A percentile compares a stretch with the other conserved stretches of the same genome.
phyloP scores from a whole-genome alignment of 106 monocot species.

The Allium fistulosum region DNA sequence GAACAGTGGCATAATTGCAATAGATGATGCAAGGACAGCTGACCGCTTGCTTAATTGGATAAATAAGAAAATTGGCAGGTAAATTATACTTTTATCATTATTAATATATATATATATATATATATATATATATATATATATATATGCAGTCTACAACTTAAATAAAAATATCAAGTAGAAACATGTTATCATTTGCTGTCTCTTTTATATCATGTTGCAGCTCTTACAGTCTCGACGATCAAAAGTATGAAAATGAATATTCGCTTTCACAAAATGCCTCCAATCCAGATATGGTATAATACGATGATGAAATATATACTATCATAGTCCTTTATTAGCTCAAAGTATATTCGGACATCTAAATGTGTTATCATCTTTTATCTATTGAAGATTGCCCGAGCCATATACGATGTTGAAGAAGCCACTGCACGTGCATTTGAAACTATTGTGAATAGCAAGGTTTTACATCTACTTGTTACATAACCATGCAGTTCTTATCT shows the following conservation, averaged over 20 bases:
- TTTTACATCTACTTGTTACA: conserved; percentile 10
- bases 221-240: conserved; percentile 80
- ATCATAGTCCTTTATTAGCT: too few species aligned
- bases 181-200: too few species aligned
- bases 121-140: too few species aligned
- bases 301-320: neutral
- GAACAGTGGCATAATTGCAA: conserved; percentile 48
- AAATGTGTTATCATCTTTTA: conserved; percentile 4
- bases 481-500: too few species aligned
- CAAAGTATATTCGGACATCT: conserved; percentile 3
- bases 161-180: too few species aligned
- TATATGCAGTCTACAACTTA: too few species aligned
- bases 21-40: conserved; percentile 85
- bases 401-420: conserved; percentile 95
- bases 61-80: conserved; percentile 79
- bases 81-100: conserved; percentile 11
- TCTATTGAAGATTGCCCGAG: conserved; percentile 60
- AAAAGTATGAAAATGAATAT: conserved; percentile 87
- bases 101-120: neutral
- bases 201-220: conserved; percentile 27
- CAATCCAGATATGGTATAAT: conserved; percentile 61
- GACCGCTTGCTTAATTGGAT: conserved; percentile 80
- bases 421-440: conserved; percentile 72
- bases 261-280: conserved; percentile 64
- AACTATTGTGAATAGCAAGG: conserved; percentile 82